Evolutionary conservation across 495 filamentous ascomycete genomes (phyloP), one percentile per base, ranked within the genome.

Genomic region (Penicillium egyptiacum): DNA sequence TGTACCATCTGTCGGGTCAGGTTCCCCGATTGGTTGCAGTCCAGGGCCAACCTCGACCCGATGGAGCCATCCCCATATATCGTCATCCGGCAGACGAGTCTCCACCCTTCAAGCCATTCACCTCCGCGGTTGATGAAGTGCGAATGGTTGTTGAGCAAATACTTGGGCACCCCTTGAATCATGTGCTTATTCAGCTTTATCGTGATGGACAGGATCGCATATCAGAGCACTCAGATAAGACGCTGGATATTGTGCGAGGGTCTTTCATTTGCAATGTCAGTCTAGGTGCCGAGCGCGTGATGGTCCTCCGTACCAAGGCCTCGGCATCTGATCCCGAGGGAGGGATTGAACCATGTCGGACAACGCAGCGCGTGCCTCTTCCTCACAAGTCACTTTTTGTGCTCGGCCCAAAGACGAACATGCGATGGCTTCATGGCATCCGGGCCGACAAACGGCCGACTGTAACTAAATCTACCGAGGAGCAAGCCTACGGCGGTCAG

Each of bases 141-240:
- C 86, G 88, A 26, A 62, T 78, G 16, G 76, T 77, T 33, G 82
- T 90, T 4, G 87, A 96, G 62, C 75, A 80, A 31, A 75, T 83
- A 10, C 75, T 96, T 5, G 83, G 88, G 6, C 95, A 98, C 65
- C 80, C 88, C 6, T 75, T 98, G 16, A 98, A 98, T 66, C 94
- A 98, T 65, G 91, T 88, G 10, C 79, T 98, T 14, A 93, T 98
- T 33, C 94, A 98, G 67, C 82, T 92, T 41, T 98, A 98, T 65
- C 92, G 94, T 10, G 79, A 83, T 61, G 92, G 95, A 19, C 81
- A 86, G n/a, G 94, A 98, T 69, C 88, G 89, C 61, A 99, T 99
- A 57, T 96, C 91, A 9, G 95, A 99, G 65, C 94, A 99, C 68
- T 91, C 88, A 28, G 94, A 99, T 65, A 99, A 99, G 74, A 96